Evolutionary conservation across 2,329 filamentous ascomycete genomes (phyloP), one percentile per base, ranked within the genome.

Genomic region (Lecanoromycetidae sp.): DNA sequence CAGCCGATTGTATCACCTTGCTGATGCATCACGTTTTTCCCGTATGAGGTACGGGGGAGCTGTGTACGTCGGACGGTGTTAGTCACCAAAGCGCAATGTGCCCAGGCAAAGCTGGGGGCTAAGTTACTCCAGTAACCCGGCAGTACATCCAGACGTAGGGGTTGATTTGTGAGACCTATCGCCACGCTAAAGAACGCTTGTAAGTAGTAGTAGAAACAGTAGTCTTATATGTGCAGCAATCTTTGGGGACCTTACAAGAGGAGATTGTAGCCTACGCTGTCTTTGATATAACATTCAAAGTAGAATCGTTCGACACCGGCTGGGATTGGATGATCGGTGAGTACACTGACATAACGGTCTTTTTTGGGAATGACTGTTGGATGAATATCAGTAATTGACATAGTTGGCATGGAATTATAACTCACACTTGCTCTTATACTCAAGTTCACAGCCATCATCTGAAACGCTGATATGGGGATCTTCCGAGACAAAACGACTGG

Each of bases 1-100:
- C 50, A 52, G 19, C 47, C 50, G 15, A 50, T 27, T 13, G 42
- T 47, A 25, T 50, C 50, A 10, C 36, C 50, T 5, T 37, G n/a
- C n/a, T n/a, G n/a, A n/a, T n/a, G n/a, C n/a, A n/a, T n/a, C n/a
- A n/a, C n/a, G n/a, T n/a, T n/a, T n/a, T n/a, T n/a, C n/a, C n/a
- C n/a, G n/a, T n/a, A n/a, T 48, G 13, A 47, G 40, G n/a, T 46
- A 52, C 7, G 32, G 22, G 15, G 20, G 17, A 15, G 25, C 27
- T 23, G 20, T 46, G 5, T 39, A 22, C 23, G 17, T 39, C 22
- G n/a, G 23, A 15, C 35, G 27, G 9, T 36, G 46, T 30, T 49
- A 46, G 30, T 52, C 50, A 20, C 41, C 50, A 15, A 46, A 42
- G 29, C 47, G n/a, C n/a, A n/a, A n/a, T n/a, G n/a, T n/a, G n/a